phyloP scores from a whole-genome alignment of 1,284 basidiomycete genomes.

The Anthracocystis panici-leucophaei region DNA sequence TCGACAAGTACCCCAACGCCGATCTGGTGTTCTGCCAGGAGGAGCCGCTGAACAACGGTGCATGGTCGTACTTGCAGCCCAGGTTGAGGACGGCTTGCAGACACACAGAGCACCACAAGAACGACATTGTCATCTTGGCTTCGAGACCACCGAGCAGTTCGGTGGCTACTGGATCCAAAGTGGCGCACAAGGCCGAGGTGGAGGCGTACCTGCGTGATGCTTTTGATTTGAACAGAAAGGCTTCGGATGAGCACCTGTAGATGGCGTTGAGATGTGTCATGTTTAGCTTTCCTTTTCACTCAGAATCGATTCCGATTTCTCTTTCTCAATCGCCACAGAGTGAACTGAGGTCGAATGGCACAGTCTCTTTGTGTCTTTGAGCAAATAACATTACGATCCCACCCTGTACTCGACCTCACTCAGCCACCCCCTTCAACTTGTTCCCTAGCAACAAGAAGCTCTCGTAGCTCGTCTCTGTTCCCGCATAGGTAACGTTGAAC shows the following conservation, averaged over 20 bases:
- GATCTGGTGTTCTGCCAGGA: constrained; percentile 91
- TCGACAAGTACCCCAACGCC: constrained; percentile 94
- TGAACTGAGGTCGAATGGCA: too few relatives aligned
- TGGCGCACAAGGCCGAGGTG: constrained; percentile 70
- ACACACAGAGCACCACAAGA: constrained; percentile 79
- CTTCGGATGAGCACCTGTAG: constrained; percentile 32
- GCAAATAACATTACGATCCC: not conserved
- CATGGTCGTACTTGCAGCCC: constrained; percentile 88
- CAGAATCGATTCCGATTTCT: not conserved
- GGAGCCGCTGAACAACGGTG: constrained; percentile 82
- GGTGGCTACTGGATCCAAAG: constrained; percentile 90
- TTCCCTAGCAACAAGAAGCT: constrained; percentile 54
- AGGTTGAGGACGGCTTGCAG: constrained; percentile 71
- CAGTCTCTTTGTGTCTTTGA: too few relatives aligned
- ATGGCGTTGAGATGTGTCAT: too few relatives aligned
- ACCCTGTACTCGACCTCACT: too few relatives aligned
- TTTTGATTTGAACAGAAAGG: constrained; percentile 58
- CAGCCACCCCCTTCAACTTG: constrained; percentile 31
- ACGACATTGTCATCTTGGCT: constrained; percentile 73
- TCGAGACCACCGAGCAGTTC: constrained; percentile 63
- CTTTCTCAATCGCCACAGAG: not conserved
- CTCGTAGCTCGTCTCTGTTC: constrained; percentile 64
- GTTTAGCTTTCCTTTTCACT: not conserved
- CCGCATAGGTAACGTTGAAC: constrained; percentile 52
- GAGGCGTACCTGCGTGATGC: constrained; percentile 60